Evolutionary conservation across 73 alveolate species (phyloP), one percentile per base, ranked within the genome.

Genomic region (Effrenium voratum): DNA sequence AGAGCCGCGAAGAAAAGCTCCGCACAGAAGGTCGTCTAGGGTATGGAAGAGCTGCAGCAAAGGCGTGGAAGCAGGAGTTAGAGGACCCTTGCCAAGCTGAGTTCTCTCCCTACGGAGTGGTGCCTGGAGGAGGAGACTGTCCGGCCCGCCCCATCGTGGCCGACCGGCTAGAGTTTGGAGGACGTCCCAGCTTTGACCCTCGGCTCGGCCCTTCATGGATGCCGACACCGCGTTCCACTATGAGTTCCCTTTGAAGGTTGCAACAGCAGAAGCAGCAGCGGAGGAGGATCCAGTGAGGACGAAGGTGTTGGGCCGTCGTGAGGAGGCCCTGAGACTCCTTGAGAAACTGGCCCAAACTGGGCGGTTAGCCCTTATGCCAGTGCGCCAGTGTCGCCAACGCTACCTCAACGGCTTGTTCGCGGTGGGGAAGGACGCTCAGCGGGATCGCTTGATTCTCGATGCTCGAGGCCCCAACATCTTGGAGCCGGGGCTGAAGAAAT

Each of bases 341-440:
- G 41, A n/a, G 2, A 55, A 46, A 15, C 55, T 82, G 36, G 93
- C 46, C 63, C n/a, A 34, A 15, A 6, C 73, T 6, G 47, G 46
- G 16, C 72, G 92, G 8, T 22, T 81, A n/a, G 92, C 75, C 0
- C 15, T 81, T 2, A 15, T 81, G 1, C 40, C 75, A 2, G 52
- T 5, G 15, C 1, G 44, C 22, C 32, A 24, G 40, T 32, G 4
- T 0, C 41, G 24, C 15, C 47, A 5, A 10, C 75, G 92, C 0
- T 81, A 47, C 40, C 92, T 46, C 24, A 73, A 72, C 3, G 92
- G 92, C 5, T 6, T 81, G 47, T 81, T 81, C 75, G 3, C 52
- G 0, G 50, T 81, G 12, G 24, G 13, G 0, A 81, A 81, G 55
- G 92, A 81, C 36, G 19, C 43, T 4, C 8, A 5, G 0, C 2